Conservation (phyloP, 2,329 filamentous ascomycete genomes). For the Elsinoe perseae region DNA sequence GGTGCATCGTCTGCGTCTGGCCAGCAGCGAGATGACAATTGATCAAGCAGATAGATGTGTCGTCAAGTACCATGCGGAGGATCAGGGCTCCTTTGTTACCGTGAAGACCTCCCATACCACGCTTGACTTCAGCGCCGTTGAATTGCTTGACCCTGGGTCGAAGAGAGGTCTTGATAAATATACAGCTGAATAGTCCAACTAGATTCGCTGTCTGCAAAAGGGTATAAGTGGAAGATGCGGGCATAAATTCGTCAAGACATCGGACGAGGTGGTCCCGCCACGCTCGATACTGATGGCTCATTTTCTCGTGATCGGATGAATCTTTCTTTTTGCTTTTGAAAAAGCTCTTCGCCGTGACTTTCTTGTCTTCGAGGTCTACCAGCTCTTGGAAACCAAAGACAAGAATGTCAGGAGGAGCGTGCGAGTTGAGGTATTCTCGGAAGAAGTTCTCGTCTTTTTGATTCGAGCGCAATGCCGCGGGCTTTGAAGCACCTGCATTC, state of each 20-base stretch:
- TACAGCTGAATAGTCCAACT: constrained; percentile 89
- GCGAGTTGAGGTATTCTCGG: constrained; percentile 66
- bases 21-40: constrained; percentile 96
- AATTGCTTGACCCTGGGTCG: constrained; percentile 70
- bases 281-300: constrained; percentile 94
- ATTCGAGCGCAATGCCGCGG: constrained; percentile 65
- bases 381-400: constrained; percentile 97
- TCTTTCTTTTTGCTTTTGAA: constrained; percentile 81
- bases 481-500: constrained; percentile 97
- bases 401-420: constrained; percentile 75
- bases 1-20: constrained; percentile 79
- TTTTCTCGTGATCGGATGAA: constrained; percentile 72
- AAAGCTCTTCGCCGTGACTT: constrained; percentile 83
- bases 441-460: constrained; percentile 70
- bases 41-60: constrained; percentile 89
- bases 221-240: constrained; percentile 67
- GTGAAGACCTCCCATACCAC: constrained; percentile 89
- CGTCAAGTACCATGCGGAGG: constrained; percentile 86
- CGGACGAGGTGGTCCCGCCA: constrained; percentile 87
- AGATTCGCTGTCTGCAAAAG: constrained; percentile 82
- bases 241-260: constrained; percentile 75
- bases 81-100: constrained; percentile 95
- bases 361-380: constrained; percentile 97
- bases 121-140: constrained; percentile 76
- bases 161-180: constrained; percentile 81